Conservation (phyloP, 2,329 filamentous ascomycete genomes). For the Verticillium dahliae region DNA sequence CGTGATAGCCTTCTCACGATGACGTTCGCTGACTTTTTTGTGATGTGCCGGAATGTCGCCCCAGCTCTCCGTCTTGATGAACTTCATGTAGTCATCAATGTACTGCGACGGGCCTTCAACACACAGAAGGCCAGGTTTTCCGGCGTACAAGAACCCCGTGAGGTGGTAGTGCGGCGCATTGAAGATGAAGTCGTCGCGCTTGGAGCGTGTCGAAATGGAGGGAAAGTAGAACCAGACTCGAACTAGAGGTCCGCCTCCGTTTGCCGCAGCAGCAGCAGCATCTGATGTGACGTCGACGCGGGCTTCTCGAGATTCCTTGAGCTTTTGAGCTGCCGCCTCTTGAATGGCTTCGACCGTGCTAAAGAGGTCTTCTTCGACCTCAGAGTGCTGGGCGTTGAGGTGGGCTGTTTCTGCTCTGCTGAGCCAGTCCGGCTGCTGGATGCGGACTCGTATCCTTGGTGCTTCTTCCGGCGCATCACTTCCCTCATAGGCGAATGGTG, state of each 20-base stretch:
- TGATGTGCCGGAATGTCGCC: constrained; percentile 55
- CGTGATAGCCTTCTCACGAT: constrained; percentile 29
- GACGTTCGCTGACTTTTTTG: constrained; percentile 55
- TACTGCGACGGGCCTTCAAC: constrained; percentile 38
- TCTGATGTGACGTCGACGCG: background rate
- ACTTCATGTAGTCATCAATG: constrained; percentile 55
- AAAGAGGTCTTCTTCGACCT: constrained; percentile 33
- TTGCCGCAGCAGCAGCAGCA: background rate
- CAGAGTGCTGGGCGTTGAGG: constrained; percentile 31
- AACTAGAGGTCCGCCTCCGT: constrained; percentile 24
- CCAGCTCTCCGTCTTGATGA: constrained; percentile 58
- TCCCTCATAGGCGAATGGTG: constrained; percentile 21
- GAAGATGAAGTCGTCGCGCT: constrained; percentile 50
- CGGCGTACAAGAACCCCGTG: constrained; percentile 53
- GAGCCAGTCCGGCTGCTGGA: constrained; percentile 46
- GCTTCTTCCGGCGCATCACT: constrained; percentile 21
- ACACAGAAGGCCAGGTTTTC: constrained; percentile 50
- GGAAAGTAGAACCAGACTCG: constrained; percentile 60
- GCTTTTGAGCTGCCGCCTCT: constrained; percentile 23
- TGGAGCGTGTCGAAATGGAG: constrained; percentile 51
- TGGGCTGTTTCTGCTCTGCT: constrained; percentile 36
- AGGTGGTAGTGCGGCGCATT: constrained; percentile 44
- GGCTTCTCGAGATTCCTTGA: constrained; percentile 14
- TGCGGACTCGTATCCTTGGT: constrained; percentile 30
- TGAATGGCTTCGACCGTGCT: constrained; percentile 36